Base-by-base conservation (phyloP, 805 yeast species). In the Yarrowia sp. region DNA sequence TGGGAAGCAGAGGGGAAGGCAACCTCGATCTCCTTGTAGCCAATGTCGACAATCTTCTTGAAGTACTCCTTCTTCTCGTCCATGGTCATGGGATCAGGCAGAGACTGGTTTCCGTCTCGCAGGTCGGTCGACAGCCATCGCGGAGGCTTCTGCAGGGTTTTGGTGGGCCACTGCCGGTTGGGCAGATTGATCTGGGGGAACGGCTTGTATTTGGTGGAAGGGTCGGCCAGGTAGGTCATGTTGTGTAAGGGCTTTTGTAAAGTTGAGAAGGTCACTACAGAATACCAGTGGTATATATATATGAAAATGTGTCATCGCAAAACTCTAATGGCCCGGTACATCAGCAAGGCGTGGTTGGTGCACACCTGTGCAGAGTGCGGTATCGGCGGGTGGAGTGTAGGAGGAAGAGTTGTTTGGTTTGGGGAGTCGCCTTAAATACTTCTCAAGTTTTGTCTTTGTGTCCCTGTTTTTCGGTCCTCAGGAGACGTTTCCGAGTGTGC, bases 81-180 rank as follows among this genome's bases (percentile, higher is more conserved):
- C 46, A 88, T 79, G n/a, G 88, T 80, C 96, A 89, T 89, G 63
- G 95, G 96, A 72, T 89, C 95, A 0, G 95, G 93, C 69, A 89
- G 80, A 6, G 92, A 86, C 77, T 89, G 95, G 75, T 89, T 89
- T 33, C 96, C 96, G 72, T 89, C 96, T 71, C 96, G 82, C 67
- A 89, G 80, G 72, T 89, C 96, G 3, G 96, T 89, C 21, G 92
- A 86, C 52, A 89, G 78, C 95, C 95, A 89, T 69, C 95, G 79
- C 21, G 96, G 96, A 3, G 92, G 83, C 72, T 82, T 82, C 59
- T 77, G 78, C 65, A 89, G 73, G 16, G 81, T 75, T 66, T 80
- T 80, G 38, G 79, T 71, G 0, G 96, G 96, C 96, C 96, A 89
- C 67, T 82, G 81, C 65, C 95, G 82, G 67, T 85, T 79, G 2